Base-by-base conservation (phyloP, 2,329 filamentous ascomycete species). In the Fusarium keratoplasticum region DNA sequence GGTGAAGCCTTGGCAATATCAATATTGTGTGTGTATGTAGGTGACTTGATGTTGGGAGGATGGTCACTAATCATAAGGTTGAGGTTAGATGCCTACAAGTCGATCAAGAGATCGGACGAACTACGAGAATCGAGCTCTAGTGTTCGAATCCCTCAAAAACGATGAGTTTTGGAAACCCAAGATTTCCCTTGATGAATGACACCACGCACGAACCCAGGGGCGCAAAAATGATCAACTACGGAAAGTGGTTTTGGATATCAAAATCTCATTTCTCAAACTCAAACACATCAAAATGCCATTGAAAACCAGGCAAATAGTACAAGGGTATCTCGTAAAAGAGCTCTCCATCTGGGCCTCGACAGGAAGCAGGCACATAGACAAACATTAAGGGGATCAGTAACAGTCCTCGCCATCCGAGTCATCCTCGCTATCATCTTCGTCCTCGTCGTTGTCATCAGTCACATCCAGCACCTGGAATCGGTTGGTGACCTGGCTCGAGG, bases 391-490 rank as follows among this genome's bases (percentile, higher is more conserved):
- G 36, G 55, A 69, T 5, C 31, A 59, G 7, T 62, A 50, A n/a
- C 64, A 72, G 20, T 66, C 71, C 54, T 70, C 67, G 40, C 65
- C 64, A 16, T 62, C 79, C 13, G 82, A 82, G 2, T 64, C 64
- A 16, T 62, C 79, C 13, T 82, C 82, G 3, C 81, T 80, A 5
- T 84, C 82, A 8, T 81, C 80, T n/a, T 72, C 68, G 31, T 67
- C 64, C 11, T 62, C 79, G 11, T 83, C 82, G 2, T 81, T 80
- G 4, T 84, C 82, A 8, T 81, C 80, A 20, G 89, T 87, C 16
- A 90, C 76, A 50, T 86, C 85, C 13, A 94, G 84, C 66, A 92
- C 78, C 58, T 89, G 84, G 79, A 93, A 94, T 7, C 91, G 89
- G 77, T 94, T 94, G 64, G 85, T 79, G 64, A 85, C 79, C 16